Evolutionary conservation across 495 filamentous ascomycete species (phyloP), one percentile per base, ranked within the genome.

Genomic region (Copromyces sp.): DNA sequence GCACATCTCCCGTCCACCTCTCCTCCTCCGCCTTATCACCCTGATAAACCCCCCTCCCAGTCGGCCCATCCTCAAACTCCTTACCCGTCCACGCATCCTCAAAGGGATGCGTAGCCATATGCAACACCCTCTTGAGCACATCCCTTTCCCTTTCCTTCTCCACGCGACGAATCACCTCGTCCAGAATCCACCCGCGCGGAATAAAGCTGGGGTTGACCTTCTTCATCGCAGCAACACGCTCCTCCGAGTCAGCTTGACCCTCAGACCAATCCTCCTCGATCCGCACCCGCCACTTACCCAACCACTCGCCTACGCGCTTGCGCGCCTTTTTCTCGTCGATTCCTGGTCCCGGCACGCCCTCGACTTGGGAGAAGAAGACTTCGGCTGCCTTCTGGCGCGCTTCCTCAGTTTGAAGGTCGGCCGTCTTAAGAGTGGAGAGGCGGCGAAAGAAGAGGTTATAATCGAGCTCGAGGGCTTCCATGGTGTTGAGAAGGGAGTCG

Each of bases 361-460:
- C 90, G 3, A 81, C 80, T 70, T 92, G 88, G 83, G 94, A 94
- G 81, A 98, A 96, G 1, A 85, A 73, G 4, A 35, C 77, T 0
- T 84, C 81, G 0, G 92, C 91, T 20, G 82, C 81, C 29, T 89
- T 83, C 70, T 83, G 84, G 68, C 91, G 82, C 72, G 86, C 77
- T 24, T 89, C 87, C 16, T 90, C 84, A 0, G 88, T 90, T 70
- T 88, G 85, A 9, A 96, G 59, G 14, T 89, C 85, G 1, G 82
- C 78, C 7, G 94, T 44, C 4, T 80, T 82, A 17, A 96, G 72
- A 4, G 80, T 74, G 11, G 89, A 89, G 0, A 99, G 83, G 6
- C 90, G 87, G 3, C 95, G 86, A 87, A 98, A 98, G 80, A 94
- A 94, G 73, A 93, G 91, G 77, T 95, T 91, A 83, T 96, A 99